A percentile compares a stretch with the other conserved stretches of the same genome.
Evolutionary conservation across 441 rosid genomes (phyloP).

Genomic region (Gossypium davidsonii): DNA sequence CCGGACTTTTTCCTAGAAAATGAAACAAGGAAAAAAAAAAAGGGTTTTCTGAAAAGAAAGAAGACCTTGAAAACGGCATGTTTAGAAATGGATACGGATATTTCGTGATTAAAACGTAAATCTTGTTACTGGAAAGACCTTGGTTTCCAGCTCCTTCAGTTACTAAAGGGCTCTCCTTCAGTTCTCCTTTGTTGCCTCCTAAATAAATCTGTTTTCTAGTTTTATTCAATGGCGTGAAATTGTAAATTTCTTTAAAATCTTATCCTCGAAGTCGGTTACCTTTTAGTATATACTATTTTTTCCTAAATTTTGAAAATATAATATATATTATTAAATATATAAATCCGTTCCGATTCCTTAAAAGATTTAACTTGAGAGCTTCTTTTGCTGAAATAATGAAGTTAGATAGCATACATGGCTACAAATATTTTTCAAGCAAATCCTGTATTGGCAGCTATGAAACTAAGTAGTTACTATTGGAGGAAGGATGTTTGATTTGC

Average conservation of each 20-base stretch:
- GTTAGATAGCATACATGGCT: background rate
- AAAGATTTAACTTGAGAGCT: background rate
- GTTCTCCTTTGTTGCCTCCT: background rate
- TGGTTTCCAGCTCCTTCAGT: background rate
- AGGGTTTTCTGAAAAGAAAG: background rate
- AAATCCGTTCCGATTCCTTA: background rate
- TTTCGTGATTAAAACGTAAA: background rate
- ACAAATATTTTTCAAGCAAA: background rate
- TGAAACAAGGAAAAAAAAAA: background rate
- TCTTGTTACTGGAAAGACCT: background rate
- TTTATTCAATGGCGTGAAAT: background rate
- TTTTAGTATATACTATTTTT: background rate
- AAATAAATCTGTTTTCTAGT: background rate
- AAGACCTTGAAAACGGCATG: slow-evolving; percentile 51
- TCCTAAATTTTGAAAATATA: background rate
- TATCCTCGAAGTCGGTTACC: background rate
- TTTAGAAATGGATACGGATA: slow-evolving; percentile 13
- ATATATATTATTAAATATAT: background rate
- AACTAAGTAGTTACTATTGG: slow-evolving; percentile 83
- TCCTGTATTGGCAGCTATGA: background rate
- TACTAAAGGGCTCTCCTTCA: background rate
- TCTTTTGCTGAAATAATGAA: background rate
- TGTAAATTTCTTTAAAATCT: background rate
- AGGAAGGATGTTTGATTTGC: slow-evolving; percentile 74
- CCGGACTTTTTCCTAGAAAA: background rate